phyloP scores from a whole-genome alignment of 805 yeast species.

The Lachancea quebecensis region DNA sequence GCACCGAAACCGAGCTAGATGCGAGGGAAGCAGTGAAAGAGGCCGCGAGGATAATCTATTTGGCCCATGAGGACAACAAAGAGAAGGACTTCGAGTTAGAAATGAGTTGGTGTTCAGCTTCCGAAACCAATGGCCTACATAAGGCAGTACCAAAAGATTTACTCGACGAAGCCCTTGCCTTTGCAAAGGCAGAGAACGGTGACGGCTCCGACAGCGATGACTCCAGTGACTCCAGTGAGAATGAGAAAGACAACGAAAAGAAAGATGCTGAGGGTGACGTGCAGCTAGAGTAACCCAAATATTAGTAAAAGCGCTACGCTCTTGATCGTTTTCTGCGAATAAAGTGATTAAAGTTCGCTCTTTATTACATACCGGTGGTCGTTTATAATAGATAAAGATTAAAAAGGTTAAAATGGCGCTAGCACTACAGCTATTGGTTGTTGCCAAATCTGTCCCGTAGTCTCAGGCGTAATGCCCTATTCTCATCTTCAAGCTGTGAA shows the following conservation, averaged over 20 bases:
- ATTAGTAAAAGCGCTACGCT: neutral
- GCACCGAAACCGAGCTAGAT: constrained; percentile 37
- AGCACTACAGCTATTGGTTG: too few species aligned
- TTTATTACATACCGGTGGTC: too few species aligned
- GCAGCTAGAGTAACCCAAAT: constrained; percentile 12
- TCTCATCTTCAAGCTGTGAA: constrained; percentile 49
- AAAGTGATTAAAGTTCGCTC: neutral
- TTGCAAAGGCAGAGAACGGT: constrained; percentile 74
- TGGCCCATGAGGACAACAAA: constrained; percentile 96
- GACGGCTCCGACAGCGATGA: constrained; percentile 22
- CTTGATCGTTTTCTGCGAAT: neutral
- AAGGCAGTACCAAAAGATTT: constrained; percentile 72
- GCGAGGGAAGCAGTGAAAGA: constrained; percentile 82
- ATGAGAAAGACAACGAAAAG: constrained; percentile 5
- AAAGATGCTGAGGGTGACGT: constrained; percentile 21
- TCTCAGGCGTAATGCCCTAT: constrained; percentile 18
- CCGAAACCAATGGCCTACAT: constrained; percentile 76
- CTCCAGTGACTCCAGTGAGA: constrained; percentile 20
- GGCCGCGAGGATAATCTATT: constrained; percentile 87
- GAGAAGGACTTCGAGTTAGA: constrained; percentile 96
- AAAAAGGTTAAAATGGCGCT: too few species aligned
- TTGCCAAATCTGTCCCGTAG: constrained; percentile 3
- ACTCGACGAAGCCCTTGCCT: constrained; percentile 73
- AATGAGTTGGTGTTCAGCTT: constrained; percentile 75
- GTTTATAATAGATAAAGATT: too few species aligned